Base-by-base conservation (phyloP, 768 basidiomycete species). In the Amanita thiersii region DNA sequence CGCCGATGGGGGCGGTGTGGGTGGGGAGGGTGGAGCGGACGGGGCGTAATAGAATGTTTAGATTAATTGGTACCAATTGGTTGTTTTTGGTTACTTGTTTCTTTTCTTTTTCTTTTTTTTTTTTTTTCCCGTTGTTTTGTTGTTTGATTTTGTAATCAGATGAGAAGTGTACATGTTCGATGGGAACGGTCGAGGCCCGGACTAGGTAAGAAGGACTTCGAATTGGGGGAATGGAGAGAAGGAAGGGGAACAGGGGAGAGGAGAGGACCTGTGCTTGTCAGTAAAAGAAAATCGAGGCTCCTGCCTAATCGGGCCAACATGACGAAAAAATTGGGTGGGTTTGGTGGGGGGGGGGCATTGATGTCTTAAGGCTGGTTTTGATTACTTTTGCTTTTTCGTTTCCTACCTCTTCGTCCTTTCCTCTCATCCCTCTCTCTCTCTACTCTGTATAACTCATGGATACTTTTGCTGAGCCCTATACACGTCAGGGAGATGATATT, bases 401-500 rank as follows among this genome's bases (percentile, higher is more conserved):
- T n/a, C n/a, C n/a, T n/a, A n/a, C n/a, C n/a, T n/a, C n/a, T n/a
- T n/a, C n/a, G n/a, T 12, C 34, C 29, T 47, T 47, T 33, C 40
- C 39, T 44, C 39, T 48, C 28, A 35, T 42, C 35, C 36, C 42
- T 31, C 29, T 19, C 23, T 15, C 43, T 15, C 32, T 32, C 36
- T 34, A 36, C 46, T 36, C 18, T n/a, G n/a, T n/a, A n/a, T n/a
- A n/a, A n/a, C n/a, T 24, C 30, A 83, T 85, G 78, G 81, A 87
- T 62, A 78, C 78, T 19, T 87, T 85, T 65, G 60, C 73, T 45
- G 81, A 86, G 48, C 82, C 81, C 14, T 79, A 80, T 59, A 79
- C 75, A 2, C 68, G 75, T 50, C 62, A 66, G 11, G 79, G 75
- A 37, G 77, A 80, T 64, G 71, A 81, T 55, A 68, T 83, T 54